A percentile compares a stretch with the other conserved stretches of the same genome.
phyloP scores from a whole-genome alignment of 208 protist genomes.

The Balamuthia mandrillaris region DNA sequence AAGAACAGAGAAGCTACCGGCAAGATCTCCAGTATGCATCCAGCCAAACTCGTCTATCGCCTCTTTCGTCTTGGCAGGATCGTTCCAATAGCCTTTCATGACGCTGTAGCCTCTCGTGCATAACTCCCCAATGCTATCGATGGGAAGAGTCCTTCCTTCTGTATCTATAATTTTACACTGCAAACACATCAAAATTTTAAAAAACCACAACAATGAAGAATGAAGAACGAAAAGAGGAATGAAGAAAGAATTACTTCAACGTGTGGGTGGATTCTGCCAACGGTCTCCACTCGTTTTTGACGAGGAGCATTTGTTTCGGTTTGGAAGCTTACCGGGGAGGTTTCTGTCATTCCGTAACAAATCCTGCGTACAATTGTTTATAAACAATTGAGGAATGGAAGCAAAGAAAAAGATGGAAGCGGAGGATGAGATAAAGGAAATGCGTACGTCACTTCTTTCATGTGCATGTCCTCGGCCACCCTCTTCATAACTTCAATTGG shows the following conservation, averaged over 20 bases:
- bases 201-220: too few species aligned
- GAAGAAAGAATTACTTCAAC: constrained; percentile 25
- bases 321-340: constrained; percentile 62
- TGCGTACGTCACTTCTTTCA: constrained; percentile 51
- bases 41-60: constrained; percentile 55
- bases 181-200: too few species aligned
- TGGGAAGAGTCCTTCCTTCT: constrained; percentile 33
- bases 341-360: constrained; percentile 75
- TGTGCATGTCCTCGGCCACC: constrained; percentile 60
- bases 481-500: constrained; percentile 64
- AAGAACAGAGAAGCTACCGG: not conserved
- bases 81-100: constrained; percentile 70
- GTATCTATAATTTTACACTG: constrained; percentile 65
- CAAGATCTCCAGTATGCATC: constrained; percentile 66
- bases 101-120: constrained; percentile 62
- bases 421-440: too few species aligned
- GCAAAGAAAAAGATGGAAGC: too few species aligned
- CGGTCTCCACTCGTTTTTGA: constrained; percentile 52
- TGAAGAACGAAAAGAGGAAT: not conserved
- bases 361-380: too few species aligned
- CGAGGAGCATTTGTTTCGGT: constrained; percentile 41
- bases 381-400: too few species aligned
- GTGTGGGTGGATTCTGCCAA: constrained; percentile 65
- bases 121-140: constrained; percentile 57
- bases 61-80: constrained; percentile 38